Evolutionary conservation across 139 green algal genomes (phyloP), one percentile per base, ranked within the genome.

Genomic region (Pleodorina starrii): DNA sequence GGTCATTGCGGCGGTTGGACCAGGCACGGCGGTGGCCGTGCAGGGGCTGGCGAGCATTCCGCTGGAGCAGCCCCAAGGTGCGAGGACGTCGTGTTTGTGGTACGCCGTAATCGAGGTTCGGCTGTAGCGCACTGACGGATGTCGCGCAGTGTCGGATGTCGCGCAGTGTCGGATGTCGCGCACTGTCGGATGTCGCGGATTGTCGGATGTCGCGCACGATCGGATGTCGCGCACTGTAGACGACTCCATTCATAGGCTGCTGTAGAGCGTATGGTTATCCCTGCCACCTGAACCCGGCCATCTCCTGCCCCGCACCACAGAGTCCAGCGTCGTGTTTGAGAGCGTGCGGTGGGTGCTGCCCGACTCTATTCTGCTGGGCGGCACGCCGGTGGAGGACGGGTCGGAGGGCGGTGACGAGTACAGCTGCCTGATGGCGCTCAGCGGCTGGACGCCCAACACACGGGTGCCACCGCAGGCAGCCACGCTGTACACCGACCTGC

Each of bases 381-480:
- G 29, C 38, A 74, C 48, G 5, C 69, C 44, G 27, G 0, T 89
- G 48, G 66, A 68, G 19, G 86, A 77, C 10, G 32, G 1, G 12
- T 25, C 36, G 23, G 59, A 85, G 60, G 73, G 35, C 29, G 14
- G 7, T 27, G 76, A 84, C 69, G 69, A 82, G 84, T 42, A 38
- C 69, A 74, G 68, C 84, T 83, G 84, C 69, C 69, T 89, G 48
- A 46, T 89, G 50, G 12, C 25, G 69, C 84, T 89, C 21, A 4
- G 48, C 4, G 85, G 85, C 21, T 90, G 85, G 85, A 5, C 21
- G 1, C 17, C 54, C 1, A 35, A 25, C 5, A 25, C 38, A 5
- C 38, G 1, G 14, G 40, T 16, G 17, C 54, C 72, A 9, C 85
- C 72, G 44, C 42, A 50, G 21, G 73, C 21, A 0, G 71, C 38